phyloP scores from a whole-genome alignment of 441 rosid genomes.

The Pelargonium australe region DNA sequence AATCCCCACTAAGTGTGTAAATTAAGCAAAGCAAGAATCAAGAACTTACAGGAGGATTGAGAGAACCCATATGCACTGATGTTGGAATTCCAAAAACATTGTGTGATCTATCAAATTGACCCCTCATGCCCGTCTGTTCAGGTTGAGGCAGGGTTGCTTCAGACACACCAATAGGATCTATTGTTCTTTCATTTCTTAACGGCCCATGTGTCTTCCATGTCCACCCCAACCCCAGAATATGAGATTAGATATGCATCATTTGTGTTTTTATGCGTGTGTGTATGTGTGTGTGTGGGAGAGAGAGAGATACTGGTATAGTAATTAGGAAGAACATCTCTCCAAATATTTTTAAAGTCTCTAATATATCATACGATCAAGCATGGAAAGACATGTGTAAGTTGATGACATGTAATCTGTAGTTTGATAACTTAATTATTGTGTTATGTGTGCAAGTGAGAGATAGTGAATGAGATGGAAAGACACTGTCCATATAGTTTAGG shows the following conservation, averaged over 20 bases:
- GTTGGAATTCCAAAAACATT: conserved; percentile 58
- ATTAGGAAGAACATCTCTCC: neutral
- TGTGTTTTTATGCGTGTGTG: neutral
- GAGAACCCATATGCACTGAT: conserved; percentile 39
- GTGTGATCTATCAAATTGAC: conserved; percentile 36
- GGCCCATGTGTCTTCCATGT: conserved; percentile 33
- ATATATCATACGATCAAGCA: neutral
- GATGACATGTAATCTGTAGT: neutral
- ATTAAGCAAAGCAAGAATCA: conserved; percentile 11
- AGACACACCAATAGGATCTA: conserved; percentile 25
- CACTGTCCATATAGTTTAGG: neutral
- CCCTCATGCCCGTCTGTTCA: conserved; percentile 37
- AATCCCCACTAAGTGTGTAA: neutral
- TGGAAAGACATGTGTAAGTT: neutral
- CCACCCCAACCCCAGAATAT: conserved; percentile 12
- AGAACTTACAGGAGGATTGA: conserved; percentile 58
- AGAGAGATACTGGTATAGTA: neutral
- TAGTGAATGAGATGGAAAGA: neutral
- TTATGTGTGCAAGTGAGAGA: neutral
- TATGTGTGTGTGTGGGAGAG: too few relatives aligned
- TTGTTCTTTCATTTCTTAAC: conserved; percentile 42
- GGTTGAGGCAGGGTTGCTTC: conserved; percentile 33
- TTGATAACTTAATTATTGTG: neutral
- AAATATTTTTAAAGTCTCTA: neutral
- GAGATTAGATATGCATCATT: conserved; percentile 2